These are phyloP conservation scores for Emmonsia crescens DNA, from an alignment of 2,329 filamentous ascomycete genomes.

Conservation along the genomic window DNA sequence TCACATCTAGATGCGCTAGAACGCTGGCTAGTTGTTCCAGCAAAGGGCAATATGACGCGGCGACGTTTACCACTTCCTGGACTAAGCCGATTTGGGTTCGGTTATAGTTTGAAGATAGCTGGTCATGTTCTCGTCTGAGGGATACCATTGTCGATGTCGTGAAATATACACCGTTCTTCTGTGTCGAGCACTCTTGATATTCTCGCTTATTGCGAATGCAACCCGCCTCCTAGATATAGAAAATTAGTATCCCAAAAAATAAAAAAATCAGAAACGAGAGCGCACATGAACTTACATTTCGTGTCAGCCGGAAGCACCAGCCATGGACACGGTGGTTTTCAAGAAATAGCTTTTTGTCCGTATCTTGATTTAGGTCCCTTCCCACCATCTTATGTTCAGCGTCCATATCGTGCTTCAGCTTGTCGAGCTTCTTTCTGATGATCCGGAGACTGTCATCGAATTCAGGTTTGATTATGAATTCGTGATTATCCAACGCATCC, in stretches of 20 bases:
- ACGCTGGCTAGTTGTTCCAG: slow-evolving; percentile 80
- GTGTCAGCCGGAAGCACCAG: slow-evolving; percentile 89
- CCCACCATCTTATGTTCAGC: slow-evolving; percentile 67
- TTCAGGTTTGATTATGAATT: slow-evolving; percentile 98
- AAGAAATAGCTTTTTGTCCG: slow-evolving; percentile 97
- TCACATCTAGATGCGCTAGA: slow-evolving; percentile 87
- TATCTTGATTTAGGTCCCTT: slow-evolving; percentile 74
- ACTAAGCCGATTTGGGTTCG: slow-evolving; percentile 86
- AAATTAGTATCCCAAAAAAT: neutral
- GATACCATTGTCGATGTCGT: slow-evolving; percentile 73
- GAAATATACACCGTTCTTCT: slow-evolving; percentile 98
- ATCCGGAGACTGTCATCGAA: slow-evolving; percentile 81
- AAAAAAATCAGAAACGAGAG: neutral
- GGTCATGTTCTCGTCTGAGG: slow-evolving; percentile 81
- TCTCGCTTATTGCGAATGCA: slow-evolving; percentile 84
- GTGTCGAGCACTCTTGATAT: slow-evolving; percentile 92
- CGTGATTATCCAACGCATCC: slow-evolving; percentile 88
- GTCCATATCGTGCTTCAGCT: slow-evolving; percentile 70
- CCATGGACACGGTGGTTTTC: slow-evolving; percentile 94
- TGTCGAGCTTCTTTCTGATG: slow-evolving; percentile 87
- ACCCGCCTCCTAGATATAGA: slow-evolving; percentile 52
- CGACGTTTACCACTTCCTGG: slow-evolving; percentile 82
- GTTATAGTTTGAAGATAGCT: slow-evolving; percentile 89
- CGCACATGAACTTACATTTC: slow-evolving; percentile 37
- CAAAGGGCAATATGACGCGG: slow-evolving; percentile 87